These are phyloP conservation scores for Candida piceae DNA, from an alignment of 805 yeast genomes.

Conservation along the genomic window DNA sequence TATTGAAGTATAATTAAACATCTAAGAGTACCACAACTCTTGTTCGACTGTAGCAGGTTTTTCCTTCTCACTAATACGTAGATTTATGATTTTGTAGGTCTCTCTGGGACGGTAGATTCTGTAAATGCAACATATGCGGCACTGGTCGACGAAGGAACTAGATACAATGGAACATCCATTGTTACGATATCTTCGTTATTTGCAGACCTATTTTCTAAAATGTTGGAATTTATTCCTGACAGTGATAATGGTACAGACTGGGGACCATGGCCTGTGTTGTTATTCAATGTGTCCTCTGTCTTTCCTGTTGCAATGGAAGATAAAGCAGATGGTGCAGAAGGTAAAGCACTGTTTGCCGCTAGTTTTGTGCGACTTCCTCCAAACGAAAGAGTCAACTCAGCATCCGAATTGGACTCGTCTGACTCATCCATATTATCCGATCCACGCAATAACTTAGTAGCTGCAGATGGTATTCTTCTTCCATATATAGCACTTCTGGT, in stretches of 20 bases:
- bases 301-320: neutral
- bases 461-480: slow-evolving; percentile 8
- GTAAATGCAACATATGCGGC: neutral
- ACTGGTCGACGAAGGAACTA: neutral
- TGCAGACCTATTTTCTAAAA: too few relatives aligned
- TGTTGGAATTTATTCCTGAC: too few relatives aligned
- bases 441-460: neutral
- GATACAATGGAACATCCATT: neutral
- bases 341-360: too few relatives aligned
- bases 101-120: neutral
- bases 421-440: neutral
- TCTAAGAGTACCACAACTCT: too few relatives aligned
- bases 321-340: neutral
- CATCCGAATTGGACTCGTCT: slow-evolving; percentile 5
- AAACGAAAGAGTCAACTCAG: slow-evolving; percentile 4
- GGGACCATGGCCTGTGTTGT: neutral
- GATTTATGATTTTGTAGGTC: too few relatives aligned
- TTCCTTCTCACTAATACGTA: too few relatives aligned
- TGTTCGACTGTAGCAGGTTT: too few relatives aligned
- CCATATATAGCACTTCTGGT: too few relatives aligned
- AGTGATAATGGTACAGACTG: too few relatives aligned
- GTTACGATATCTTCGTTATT: neutral
- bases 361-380: neutral
- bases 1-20: too few relatives aligned
- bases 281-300: neutral